Conservation (phyloP, 768 basidiomycete species). For the Cyathus striatus region DNA sequence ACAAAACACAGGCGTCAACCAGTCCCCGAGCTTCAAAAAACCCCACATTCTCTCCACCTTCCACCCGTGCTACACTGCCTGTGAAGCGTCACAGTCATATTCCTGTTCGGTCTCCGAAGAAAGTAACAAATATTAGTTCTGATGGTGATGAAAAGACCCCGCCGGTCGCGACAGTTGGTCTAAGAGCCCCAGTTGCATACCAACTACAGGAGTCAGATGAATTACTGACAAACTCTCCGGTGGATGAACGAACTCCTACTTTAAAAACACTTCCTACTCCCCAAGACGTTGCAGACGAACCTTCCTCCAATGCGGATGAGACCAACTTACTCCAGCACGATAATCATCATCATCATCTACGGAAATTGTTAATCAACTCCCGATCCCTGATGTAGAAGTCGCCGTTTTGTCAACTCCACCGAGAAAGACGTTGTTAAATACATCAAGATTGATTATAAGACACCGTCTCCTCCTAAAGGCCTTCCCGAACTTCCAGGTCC, state of each 20-base stretch:
- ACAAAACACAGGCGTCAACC: too few relatives aligned
- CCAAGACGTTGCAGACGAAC: not conserved
- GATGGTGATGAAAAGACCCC: not conserved
- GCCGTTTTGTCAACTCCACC: conserved; percentile 10
- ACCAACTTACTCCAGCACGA: not conserved
- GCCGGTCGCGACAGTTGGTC: not conserved
- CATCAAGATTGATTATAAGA: conserved; percentile 47
- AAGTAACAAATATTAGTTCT: conserved; percentile 7
- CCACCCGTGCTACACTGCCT: too few relatives aligned
- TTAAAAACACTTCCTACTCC: too few relatives aligned
- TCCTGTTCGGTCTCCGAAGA: conserved; percentile 36
- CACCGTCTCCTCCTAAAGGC: conserved; percentile 57
- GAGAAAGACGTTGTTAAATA: conserved; percentile 26
- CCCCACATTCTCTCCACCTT: too few relatives aligned
- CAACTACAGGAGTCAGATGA: not conserved
- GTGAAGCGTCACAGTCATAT: conserved; percentile 37
- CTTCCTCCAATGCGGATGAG: not conserved
- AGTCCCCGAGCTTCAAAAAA: too few relatives aligned
- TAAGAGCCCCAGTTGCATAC: not conserved
- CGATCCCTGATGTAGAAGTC: conserved; percentile 4
- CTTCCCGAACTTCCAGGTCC: conserved; percentile 66
- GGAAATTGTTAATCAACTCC: not conserved
- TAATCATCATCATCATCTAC: too few relatives aligned
- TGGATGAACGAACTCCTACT: too few relatives aligned
- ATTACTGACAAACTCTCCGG: too few relatives aligned